Evolutionary conservation across 768 basidiomycete genomes (phyloP), one percentile per base, ranked within the genome.

Genomic region (Coprinopsis strossmayeri): DNA sequence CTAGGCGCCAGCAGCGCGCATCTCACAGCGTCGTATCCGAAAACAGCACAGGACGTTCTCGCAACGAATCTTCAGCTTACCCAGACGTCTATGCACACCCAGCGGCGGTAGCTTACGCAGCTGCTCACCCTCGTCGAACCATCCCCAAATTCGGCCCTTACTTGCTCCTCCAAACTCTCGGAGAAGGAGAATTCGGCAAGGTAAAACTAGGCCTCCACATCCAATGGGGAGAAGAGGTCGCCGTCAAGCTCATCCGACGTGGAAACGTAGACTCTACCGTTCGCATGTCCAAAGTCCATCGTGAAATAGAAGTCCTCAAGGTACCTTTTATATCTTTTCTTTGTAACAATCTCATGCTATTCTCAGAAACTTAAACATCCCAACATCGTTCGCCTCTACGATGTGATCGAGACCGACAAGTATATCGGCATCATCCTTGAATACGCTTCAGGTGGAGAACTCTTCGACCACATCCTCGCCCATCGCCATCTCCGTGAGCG

Each of bases 381-480:
- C 0, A 98, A 98, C 65, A 98, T 99, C 66, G 96, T 98, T 28
- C 84, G 93, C 9, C 72, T 98, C 38, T 97, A 95, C 77, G 96
- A 99, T 62, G 94, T 98, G 18, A 96, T 99, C 56, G 94, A 98
- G 65, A 98, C 96, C 1, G 96, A 98, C 74, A 97, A 96, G 67
- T 98, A 98, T 69, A 98, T 99, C 59, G 96, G 96, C 30, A 99
- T 99, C 62, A 95, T 99, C 57, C 81, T 99, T 53, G 96, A 98
- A 65, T 98, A 95, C 60, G 96, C 96, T 28, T 93, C 91, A 1
- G 96, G 96, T 46, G 96, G 96, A 48, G 96, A 99, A 64, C 82
- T 99, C 18, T 98, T 99, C 66, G 96, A 99, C 68, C 91, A 97
- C 66, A 99, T 99, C 63, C 81, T 98, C 45, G 95, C 95, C 17